Evolutionary conservation across 768 basidiomycete species (phyloP).

Genomic region (Boletus speciosus): DNA sequence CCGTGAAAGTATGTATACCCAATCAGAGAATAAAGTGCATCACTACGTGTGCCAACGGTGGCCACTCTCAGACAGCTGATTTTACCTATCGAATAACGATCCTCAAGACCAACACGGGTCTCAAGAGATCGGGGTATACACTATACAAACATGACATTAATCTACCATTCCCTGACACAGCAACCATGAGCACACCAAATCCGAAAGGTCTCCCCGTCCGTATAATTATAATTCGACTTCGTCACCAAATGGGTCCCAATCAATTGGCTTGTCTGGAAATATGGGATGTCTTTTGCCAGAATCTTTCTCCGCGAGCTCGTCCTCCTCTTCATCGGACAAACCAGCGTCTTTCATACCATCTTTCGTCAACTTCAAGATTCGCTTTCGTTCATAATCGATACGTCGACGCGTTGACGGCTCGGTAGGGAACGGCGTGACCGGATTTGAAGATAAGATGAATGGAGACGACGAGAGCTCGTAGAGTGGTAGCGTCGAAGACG

Average conservation of each 20-base stretch:
- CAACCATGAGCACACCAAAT: background rate
- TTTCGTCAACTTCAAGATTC: constrained; percentile 27
- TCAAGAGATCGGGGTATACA: background rate
- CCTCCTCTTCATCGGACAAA: constrained; percentile 23
- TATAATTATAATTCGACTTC: constrained; percentile 21
- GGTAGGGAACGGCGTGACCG: constrained; percentile 29
- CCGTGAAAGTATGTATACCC: background rate
- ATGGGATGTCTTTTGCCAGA: constrained; percentile 20
- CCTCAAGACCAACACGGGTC: background rate
- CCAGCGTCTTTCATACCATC: constrained; percentile 28
- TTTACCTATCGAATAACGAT: background rate
- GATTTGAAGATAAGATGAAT: constrained; percentile 25
- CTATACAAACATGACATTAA: constrained; percentile 10
- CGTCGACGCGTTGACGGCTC: constrained; percentile 26
- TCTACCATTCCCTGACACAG: background rate
- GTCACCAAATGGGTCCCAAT: constrained; percentile 31
- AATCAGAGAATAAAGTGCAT: background rate
- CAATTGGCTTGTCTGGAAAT: constrained; percentile 27
- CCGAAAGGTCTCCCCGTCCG: background rate
- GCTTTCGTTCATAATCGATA: constrained; percentile 30
- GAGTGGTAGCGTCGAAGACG: constrained; percentile 27
- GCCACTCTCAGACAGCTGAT: too few relatives aligned
- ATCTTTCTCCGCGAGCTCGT: constrained; percentile 13
- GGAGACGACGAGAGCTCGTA: constrained; percentile 26
- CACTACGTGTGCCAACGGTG: background rate